Conservation (phyloP, 1,284 basidiomycete genomes). For the Trichosporon coremiiforme region DNA sequence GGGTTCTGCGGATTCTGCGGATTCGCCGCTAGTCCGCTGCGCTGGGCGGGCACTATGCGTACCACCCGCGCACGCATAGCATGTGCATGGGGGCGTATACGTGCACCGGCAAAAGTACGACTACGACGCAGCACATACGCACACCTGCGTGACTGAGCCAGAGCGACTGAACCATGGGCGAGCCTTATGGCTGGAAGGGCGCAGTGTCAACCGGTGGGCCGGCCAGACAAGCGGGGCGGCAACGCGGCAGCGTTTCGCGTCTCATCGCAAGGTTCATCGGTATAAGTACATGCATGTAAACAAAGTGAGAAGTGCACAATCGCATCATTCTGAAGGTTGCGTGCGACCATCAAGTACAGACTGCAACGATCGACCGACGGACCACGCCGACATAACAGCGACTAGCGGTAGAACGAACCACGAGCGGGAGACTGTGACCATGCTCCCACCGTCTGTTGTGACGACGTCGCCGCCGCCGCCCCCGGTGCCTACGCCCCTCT, state of each 20-base stretch:
- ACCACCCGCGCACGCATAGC: no score
- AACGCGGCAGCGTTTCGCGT: background rate
- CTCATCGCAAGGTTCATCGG: background rate
- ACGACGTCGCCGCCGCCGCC: slow-evolving; percentile 10
- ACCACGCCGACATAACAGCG: no score
- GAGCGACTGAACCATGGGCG: background rate
- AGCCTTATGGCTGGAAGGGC: slow-evolving; percentile 2
- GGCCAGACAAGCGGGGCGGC: background rate
- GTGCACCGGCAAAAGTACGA: background rate
- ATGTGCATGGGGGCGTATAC: no score
- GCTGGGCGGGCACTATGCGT: background rate
- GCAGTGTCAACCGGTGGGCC: background rate
- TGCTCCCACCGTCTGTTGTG: background rate
- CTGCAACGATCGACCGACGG: no score
- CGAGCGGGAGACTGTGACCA: no score
- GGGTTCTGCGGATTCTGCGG: no score
- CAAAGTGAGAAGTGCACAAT: background rate
- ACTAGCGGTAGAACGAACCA: no score
- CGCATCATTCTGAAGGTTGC: no score
- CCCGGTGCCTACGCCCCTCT: background rate
- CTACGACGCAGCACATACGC: background rate
- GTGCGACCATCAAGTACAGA: no score
- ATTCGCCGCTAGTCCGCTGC: background rate
- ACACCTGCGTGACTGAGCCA: background rate
- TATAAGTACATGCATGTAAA: background rate